phyloP scores from a whole-genome alignment of 306 rosid genomes.

The Sindora glabra region DNA sequence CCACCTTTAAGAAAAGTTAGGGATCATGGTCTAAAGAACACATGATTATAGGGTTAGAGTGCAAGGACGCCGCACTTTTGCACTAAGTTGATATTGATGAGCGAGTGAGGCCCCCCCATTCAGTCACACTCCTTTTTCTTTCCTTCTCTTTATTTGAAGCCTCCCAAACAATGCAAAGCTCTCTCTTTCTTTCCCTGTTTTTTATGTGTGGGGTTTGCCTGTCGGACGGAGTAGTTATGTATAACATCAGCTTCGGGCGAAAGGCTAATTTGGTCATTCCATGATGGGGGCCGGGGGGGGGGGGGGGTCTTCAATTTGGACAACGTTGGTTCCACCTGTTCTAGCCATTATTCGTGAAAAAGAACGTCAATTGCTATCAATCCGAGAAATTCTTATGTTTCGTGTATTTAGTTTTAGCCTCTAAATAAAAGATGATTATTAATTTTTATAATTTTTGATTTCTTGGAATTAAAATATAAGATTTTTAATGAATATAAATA shows the following conservation, averaged over 20 bases:
- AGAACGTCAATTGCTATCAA: too few species aligned
- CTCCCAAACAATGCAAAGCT: constrained; percentile 21
- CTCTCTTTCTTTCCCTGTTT: constrained; percentile 1
- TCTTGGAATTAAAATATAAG: too few species aligned
- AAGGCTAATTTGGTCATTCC: constrained; percentile 18
- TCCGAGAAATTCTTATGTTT: too few species aligned
- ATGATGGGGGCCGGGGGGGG: too few species aligned
- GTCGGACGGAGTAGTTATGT: constrained; percentile 23
- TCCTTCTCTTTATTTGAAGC: constrained; percentile 20
- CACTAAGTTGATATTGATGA: constrained; percentile 7
- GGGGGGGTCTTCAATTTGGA: too few species aligned
- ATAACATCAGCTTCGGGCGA: not conserved
- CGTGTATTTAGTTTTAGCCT: too few species aligned
- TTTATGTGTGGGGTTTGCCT: constrained; percentile 28
- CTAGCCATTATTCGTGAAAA: constrained; percentile 13
- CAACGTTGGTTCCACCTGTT: constrained; percentile 13
- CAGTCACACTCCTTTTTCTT: constrained; percentile 19
- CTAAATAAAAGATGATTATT: too few species aligned
- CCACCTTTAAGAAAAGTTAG: constrained; percentile 26
- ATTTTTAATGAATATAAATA: too few species aligned
- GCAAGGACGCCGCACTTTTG: constrained; percentile 25
- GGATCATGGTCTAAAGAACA: constrained; percentile 29
- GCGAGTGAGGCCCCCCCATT: constrained; percentile 29
- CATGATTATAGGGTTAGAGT: constrained; percentile 26
- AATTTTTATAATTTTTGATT: too few species aligned